A percentile compares a stretch with the other conserved stretches of the same genome.
Evolutionary conservation across 148 eudicot species (phyloP).

Genomic region (Fagopyrum tataricum): DNA sequence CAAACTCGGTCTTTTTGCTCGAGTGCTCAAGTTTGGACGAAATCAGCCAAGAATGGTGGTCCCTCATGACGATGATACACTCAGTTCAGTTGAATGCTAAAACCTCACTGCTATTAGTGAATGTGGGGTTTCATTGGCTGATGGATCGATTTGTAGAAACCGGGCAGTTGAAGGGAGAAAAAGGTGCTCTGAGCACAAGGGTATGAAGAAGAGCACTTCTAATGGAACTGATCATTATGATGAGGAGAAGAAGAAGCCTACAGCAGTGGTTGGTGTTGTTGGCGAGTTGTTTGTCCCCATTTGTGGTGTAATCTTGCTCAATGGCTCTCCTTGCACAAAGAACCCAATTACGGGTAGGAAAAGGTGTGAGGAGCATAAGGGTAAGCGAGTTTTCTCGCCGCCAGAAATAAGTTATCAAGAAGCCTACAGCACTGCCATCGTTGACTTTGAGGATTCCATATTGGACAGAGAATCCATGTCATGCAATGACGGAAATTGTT

Average conservation of each 20-base stretch:
- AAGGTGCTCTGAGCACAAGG: slow-evolving; percentile 62
- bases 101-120: slow-evolving; percentile 14
- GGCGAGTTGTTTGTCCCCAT: slow-evolving; percentile 17
- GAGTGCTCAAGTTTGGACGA: slow-evolving; percentile 51
- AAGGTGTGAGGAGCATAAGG: slow-evolving; percentile 70
- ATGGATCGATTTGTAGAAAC: slow-evolving; percentile 40
- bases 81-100: background rate
- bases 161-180: slow-evolving; percentile 52
- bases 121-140: slow-evolving; percentile 53
- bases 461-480: slow-evolving; percentile 7
- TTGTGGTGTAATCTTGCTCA: slow-evolving; percentile 45
- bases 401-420: slow-evolving; percentile 3
- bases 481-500: slow-evolving; percentile 11
- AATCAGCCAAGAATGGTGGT: slow-evolving; percentile 46
- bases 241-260: slow-evolving; percentile 16
- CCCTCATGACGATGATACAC: slow-evolving; percentile 18
- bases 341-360: slow-evolving; percentile 43
- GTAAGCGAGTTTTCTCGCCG: slow-evolving; percentile 27
- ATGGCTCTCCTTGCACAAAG: slow-evolving; percentile 42
- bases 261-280: background rate
- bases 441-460: background rate
- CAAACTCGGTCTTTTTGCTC: slow-evolving; percentile 20
- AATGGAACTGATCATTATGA: background rate
- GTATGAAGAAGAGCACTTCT: slow-evolving; percentile 34
- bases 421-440: background rate